These are phyloP conservation scores for Cutaneotrichosporon sp. DNA, from an alignment of 1,284 basidiomycete species.

Conservation along the genomic window DNA sequence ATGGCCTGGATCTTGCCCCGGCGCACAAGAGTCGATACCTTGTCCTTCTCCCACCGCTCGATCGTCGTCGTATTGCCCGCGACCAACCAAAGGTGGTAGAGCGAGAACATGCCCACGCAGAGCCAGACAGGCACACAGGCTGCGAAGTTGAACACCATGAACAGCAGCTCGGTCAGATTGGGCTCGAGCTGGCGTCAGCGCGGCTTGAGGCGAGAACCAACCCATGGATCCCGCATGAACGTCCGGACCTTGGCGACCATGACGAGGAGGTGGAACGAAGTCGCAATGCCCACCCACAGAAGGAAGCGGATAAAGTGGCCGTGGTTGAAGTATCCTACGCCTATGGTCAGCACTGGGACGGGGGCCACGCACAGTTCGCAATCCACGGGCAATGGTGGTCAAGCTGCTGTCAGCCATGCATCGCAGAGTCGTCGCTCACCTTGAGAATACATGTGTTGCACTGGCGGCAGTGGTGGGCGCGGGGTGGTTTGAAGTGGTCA, in stretches of 20 bases:
- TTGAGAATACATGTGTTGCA: constrained; percentile 62
- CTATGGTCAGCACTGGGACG: constrained; percentile 52
- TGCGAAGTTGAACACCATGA: constrained; percentile 82
- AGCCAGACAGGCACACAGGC: constrained; percentile 79
- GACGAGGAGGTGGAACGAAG: constrained; percentile 71
- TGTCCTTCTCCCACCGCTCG: constrained; percentile 97
- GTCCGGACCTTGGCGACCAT: constrained; percentile 61
- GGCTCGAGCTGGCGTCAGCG: constrained; percentile 60
- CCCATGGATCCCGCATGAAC: constrained; percentile 48
- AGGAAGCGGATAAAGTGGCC: constrained; percentile 89
- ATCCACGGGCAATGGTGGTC: constrained; percentile 18
- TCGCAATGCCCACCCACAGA: constrained; percentile 76
- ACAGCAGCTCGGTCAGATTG: constrained; percentile 64
- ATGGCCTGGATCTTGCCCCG: constrained; percentile 80
- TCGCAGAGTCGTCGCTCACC: constrained; percentile 7
- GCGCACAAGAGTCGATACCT: constrained; percentile 75
- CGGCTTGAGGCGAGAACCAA: constrained; percentile 16
- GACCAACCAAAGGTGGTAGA: constrained; percentile 85
- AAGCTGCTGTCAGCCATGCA: constrained; percentile 21
- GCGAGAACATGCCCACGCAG: constrained; percentile 78
- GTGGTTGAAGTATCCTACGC: constrained; percentile 80
- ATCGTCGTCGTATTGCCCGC: constrained; percentile 86
- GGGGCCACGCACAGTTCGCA: constrained; percentile 12
- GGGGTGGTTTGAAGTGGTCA: constrained; percentile 51
- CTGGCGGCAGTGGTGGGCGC: constrained; percentile 79